Evolutionary conservation across 2,329 filamentous ascomycete genomes (phyloP), one percentile per base, ranked within the genome.

Genomic region (Paraconiothyrium brasiliense): DNA sequence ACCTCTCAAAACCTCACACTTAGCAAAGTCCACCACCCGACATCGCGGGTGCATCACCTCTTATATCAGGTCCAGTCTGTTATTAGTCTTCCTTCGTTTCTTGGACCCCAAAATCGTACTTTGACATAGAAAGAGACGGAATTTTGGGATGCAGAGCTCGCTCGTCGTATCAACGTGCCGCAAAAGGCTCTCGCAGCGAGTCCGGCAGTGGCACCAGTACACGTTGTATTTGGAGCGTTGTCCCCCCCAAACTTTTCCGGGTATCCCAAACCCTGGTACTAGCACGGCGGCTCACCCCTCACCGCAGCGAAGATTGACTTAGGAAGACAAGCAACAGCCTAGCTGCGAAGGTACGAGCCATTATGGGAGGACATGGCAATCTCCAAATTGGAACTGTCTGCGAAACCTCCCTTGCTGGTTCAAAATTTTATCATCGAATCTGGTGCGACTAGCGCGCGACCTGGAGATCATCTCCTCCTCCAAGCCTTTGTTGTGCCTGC

Each of bases 281-380:
- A 56, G 43, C 43, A 37, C 16, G 10, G 54, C 54, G 13, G 54
- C 43, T 56, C 32, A 37, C 11, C 54, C 41, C 41, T 47, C 9
- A 37, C 6, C 7, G 41, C 8, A 34, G 14, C 9, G 11, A 7
- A n/a, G 30, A 27, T 27, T 10, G 13, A 20, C 14, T 32, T 24
- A n/a, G 22, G 20, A n/a, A 44, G 10, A 14, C 41, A 27, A 56
- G 20, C 32, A 39, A 24, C 27, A 44, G 20, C 10, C 16, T 4
- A 16, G 37, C 11, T 39, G 46, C 32, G 43, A 47, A 47, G 22
- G 24, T 44, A 14, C n/a, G 14, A 16, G 6, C 11, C 10, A 35
- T 46, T 9, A 34, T 30, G 30, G n/a, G 8, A 10, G 22, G 13
- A 7, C 10, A 4, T 11, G 8, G 2, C 10, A 3, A 11, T 54